Evolutionary conservation across 108 stramenopile species (phyloP), one percentile per base, ranked within the genome.

Genomic region (Cyclostephanos invisitatus): DNA sequence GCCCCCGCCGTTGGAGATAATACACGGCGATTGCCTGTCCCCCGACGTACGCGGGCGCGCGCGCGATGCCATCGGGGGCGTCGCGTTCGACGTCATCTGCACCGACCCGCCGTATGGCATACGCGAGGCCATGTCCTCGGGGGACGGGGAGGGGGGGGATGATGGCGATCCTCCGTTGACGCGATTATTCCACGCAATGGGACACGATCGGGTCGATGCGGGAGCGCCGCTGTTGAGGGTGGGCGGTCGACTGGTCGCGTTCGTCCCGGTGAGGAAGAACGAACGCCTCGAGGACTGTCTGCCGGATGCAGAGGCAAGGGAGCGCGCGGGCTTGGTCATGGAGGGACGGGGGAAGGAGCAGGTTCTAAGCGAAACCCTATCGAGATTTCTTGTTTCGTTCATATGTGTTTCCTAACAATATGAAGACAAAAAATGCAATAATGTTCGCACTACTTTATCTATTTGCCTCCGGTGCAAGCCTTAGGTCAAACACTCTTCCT

Each of bases 101-200:
- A 84, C 84, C 0, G 94, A 95, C 74, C 94, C 94, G 9, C 94
- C 94, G 0, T 95, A 92, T 58, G 94, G 94, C 18, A 91, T 95
- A 55, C 42, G 83, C 1, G 83, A 83, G 63, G 63, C 80, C 7
- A 62, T 73, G 66, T 32, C 42, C 6, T 11, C 40, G 7, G 36
- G 28, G 36, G 40, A 24, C 24, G 12, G 10, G 17, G 57, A 53
- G 15, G 27, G 20, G 5, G 64, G 51, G 15, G 56, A 46, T 25
- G 55, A 35, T 14, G 21, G 6, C 15, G 38, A 56, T 12, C 40
- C 74, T 29, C 77, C 78, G 36, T 27, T 83, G 36, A 75, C 75
- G 18, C 37, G 67, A 66, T 48, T 83, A 28, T 66, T 80, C n/a
- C 48, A 66, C 22, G 72, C 67, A 44, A 80, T 83, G 61, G 83